Conservation (phyloP, 1,139 yeast genomes). For the Candida tropicalis region DNA sequence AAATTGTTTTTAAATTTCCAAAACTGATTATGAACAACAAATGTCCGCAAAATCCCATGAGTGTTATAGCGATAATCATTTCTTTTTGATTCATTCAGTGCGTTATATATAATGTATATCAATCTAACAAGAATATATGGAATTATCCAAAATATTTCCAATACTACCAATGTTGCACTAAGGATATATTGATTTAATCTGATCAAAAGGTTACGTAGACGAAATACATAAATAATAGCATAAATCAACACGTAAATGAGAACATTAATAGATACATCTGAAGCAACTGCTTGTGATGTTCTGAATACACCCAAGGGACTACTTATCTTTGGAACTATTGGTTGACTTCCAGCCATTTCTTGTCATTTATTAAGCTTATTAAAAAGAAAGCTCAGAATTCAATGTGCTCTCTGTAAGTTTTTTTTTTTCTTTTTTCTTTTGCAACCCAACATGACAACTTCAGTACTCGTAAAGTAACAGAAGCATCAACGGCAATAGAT, state of each 20-base stretch:
- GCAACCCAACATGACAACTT: conserved; percentile 8
- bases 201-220: conserved; percentile 9
- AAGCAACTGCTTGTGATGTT: conserved; percentile 11
- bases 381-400: too few species aligned
- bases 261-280: conserved; percentile 13
- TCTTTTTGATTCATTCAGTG: conserved; percentile 10
- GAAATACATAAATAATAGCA: conserved; percentile 10
- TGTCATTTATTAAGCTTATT: too few species aligned
- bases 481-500: too few species aligned
- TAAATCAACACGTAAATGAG: conserved; percentile 10
- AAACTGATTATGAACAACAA: conserved; percentile 12
- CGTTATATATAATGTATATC: conserved; percentile 9
- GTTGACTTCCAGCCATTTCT: conserved; percentile 5
- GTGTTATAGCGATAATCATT: conserved; percentile 12
- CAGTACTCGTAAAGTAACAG: too few species aligned
- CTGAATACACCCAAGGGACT: conserved; percentile 9
- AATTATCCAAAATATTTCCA: conserved; percentile 10
- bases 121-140: conserved; percentile 10
- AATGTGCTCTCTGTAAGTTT: neutral
- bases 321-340: conserved; percentile 4
- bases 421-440: conserved; percentile 6
- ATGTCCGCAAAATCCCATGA: conserved; percentile 13
- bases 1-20: conserved; percentile 12
- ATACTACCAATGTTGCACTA: neutral
- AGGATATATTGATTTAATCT: conserved; percentile 5